These are phyloP conservation scores for Casuarina glauca DNA, from an alignment of 306 rosid genomes.

Conservation along the genomic window DNA sequence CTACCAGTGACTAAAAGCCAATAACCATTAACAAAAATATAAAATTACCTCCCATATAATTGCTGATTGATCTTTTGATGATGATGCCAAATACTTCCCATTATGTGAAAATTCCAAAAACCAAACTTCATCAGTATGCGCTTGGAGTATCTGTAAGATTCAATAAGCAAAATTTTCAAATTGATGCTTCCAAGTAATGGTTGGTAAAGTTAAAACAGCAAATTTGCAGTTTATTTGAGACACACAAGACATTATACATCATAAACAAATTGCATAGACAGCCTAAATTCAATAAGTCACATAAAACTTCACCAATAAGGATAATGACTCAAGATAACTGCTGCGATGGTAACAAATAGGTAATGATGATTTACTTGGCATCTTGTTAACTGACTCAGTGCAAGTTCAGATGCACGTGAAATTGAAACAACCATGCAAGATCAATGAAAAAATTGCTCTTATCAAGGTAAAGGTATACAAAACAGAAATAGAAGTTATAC, in stretches of 20 bases:
- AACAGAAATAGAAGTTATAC: not conserved
- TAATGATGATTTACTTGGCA: not conserved
- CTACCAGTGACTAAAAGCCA: not conserved
- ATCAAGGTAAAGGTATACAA: not conserved
- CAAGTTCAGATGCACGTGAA: not conserved
- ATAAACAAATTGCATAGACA: not conserved
- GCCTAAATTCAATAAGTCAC: not conserved
- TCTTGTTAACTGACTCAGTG: not conserved
- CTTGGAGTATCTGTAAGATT: constrained; percentile 41
- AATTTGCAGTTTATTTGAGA: not conserved
- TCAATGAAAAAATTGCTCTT: not conserved
- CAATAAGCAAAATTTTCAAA: constrained; percentile 5
- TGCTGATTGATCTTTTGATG: constrained; percentile 49
- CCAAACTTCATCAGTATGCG: constrained; percentile 58
- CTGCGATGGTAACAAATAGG: not conserved
- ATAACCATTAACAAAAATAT: not conserved
- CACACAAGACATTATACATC: not conserved
- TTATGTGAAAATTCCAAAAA: constrained; percentile 54
- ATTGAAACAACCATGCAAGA: not conserved
- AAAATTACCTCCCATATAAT: constrained; percentile 60
- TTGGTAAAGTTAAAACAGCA: not conserved
- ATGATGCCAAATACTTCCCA: constrained; percentile 54
- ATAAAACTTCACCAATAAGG: not conserved
- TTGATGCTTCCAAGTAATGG: not conserved
- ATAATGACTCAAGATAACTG: not conserved